Percentiles rank a stretch among this genome's conserved stretches.
Conservation (phyloP, 768 basidiomycete genomes). For the Baorangia bicolor region DNA sequence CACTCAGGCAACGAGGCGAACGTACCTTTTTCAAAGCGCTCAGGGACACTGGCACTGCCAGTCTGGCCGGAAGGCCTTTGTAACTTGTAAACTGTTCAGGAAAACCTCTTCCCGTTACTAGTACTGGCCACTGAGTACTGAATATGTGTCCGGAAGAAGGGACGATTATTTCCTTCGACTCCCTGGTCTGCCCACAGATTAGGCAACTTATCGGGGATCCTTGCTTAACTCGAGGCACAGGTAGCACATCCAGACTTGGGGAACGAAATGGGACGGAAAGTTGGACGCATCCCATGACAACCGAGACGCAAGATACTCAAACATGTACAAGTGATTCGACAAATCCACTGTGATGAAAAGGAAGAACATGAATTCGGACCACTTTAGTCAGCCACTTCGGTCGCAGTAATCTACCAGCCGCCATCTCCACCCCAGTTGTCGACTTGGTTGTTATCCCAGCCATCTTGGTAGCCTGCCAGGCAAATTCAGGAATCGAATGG, state of each 20-base stretch:
- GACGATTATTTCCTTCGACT: no score
- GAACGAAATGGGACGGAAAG: background rate
- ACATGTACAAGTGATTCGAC: slow-evolving; percentile 10
- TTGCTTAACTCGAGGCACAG: no score
- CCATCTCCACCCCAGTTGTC: slow-evolving; percentile 1
- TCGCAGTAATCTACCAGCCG: slow-evolving; percentile 7
- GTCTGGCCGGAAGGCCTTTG: no score
- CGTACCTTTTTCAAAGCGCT: background rate
- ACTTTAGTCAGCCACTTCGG: background rate
- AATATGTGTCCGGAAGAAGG: no score
- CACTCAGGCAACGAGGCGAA: background rate
- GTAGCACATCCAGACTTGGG: background rate
- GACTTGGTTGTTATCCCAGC: slow-evolving; percentile 11
- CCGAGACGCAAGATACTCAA: background rate
- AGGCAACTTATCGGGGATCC: no score
- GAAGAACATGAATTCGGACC: background rate
- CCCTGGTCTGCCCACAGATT: no score
- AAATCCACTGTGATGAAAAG: slow-evolving; percentile 14
- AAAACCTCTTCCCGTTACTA: background rate
- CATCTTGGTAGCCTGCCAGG: slow-evolving; percentile 32
- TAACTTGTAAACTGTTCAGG: background rate
- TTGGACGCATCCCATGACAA: background rate
- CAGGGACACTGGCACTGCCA: background rate
- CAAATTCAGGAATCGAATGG: slow-evolving; percentile 7
- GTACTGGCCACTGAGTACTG: no score